Evolutionary conservation across 139 green algal species (phyloP).

Genomic region (Chlorella ohadii): DNA sequence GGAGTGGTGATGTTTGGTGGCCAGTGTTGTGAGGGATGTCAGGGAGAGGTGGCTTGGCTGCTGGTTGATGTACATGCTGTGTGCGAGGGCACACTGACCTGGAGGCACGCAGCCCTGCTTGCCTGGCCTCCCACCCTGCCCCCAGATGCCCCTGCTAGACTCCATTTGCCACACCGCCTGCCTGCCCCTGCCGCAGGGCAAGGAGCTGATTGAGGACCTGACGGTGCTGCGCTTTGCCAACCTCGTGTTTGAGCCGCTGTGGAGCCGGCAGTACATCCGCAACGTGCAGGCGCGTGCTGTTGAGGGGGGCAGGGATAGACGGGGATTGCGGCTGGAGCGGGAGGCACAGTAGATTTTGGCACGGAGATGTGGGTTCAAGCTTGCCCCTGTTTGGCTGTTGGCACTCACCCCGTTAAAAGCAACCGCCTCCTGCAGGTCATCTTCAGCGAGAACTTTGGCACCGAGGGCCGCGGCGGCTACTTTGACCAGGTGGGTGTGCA

Average conservation of each 20-base stretch:
- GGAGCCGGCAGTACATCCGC: constrained; percentile 94
- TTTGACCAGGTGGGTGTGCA: constrained; percentile 81
- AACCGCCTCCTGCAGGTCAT: constrained; percentile 79
- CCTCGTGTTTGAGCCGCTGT: constrained; percentile 98
- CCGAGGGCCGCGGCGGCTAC: constrained; percentile 97
- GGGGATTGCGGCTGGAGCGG: too few species aligned
- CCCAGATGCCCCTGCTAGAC: background rate
- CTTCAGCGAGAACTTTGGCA: constrained; percentile 99
- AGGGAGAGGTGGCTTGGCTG: too few species aligned
- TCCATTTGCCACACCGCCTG: background rate
- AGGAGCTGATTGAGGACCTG: constrained; percentile 99
- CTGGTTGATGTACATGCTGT: too few species aligned
- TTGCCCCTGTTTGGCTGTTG: too few species aligned
- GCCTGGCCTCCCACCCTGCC: background rate
- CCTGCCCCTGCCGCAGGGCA: constrained; percentile 62
- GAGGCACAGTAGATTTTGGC: too few species aligned
- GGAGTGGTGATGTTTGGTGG: too few species aligned
- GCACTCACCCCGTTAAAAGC: too few species aligned
- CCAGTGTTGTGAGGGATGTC: too few species aligned
- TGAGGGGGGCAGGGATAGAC: too few species aligned
- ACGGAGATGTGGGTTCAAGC: too few species aligned
- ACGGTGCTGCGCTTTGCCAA: constrained; percentile 98
- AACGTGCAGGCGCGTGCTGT: constrained; percentile 96
- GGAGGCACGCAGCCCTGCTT: background rate
- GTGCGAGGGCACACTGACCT: too few species aligned